These are phyloP conservation scores for Phanerochaete sordida DNA, from an alignment of 768 basidiomycete genomes.

Conservation along the genomic window DNA sequence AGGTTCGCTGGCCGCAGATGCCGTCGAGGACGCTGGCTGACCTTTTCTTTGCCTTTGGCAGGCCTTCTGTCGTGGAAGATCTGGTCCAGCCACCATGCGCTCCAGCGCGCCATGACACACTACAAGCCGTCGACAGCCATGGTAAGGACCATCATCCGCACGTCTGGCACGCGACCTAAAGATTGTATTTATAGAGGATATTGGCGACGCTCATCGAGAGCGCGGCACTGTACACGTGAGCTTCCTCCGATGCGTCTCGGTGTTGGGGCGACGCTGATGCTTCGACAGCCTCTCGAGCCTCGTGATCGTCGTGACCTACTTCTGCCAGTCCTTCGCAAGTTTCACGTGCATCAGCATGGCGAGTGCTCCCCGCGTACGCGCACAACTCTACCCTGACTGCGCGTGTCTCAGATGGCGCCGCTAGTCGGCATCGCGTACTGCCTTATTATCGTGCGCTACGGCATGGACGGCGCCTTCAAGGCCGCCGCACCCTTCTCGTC, in stretches of 20 bases:
- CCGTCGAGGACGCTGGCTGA: neutral
- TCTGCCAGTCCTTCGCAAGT: neutral
- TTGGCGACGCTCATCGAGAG: neutral
- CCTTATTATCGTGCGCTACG: neutral
- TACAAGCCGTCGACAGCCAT: neutral
- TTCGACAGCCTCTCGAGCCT: neutral
- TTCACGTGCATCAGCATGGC: neutral
- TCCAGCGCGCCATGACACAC: neutral
- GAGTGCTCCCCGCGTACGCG: neutral
- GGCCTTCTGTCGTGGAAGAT: neutral
- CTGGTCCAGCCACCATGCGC: neutral
- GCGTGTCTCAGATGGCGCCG: neutral
- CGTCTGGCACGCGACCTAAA: neutral
- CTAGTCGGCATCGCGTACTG: neutral
- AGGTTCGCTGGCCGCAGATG: neutral
- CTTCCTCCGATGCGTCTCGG: neutral
- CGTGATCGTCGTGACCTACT: neutral
- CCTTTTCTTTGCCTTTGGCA: neutral
- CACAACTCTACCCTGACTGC: neutral
- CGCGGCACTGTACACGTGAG: neutral
- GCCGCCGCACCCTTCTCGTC: neutral
- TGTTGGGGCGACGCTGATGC: neutral
- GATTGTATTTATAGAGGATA: neutral
- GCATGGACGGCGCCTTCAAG: neutral
- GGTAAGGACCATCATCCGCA: neutral